Conservation (phyloP, 768 basidiomycete species). For the Amanita inopinata region DNA sequence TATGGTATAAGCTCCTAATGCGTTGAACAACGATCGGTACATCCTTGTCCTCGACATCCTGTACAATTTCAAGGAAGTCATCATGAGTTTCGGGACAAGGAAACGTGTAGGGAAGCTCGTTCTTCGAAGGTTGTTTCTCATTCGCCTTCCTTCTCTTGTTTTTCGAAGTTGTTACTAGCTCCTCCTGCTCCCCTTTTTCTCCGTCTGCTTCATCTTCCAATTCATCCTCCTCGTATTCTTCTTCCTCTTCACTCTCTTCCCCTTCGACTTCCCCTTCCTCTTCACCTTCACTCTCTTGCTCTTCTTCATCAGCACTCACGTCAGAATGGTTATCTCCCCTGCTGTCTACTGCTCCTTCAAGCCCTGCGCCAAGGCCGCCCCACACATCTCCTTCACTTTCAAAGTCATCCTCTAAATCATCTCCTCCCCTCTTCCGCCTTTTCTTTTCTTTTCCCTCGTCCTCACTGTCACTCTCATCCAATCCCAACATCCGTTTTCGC, state of each 20-base stretch:
- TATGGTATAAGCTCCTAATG: constrained; percentile 84
- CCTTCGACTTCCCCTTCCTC: constrained; percentile 26
- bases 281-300: constrained; percentile 25
- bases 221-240: constrained; percentile 22
- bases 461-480: constrained; percentile 58
- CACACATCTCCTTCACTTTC: constrained; percentile 33
- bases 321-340: too few species aligned
- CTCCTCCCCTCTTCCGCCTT: constrained; percentile 60
- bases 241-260: constrained; percentile 34
- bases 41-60: constrained; percentile 60
- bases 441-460: constrained; percentile 35
- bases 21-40: constrained; percentile 78
- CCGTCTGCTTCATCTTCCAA: constrained; percentile 26
- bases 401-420: constrained; percentile 91
- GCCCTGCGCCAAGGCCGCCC: constrained; percentile 31
- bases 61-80: constrained; percentile 80
- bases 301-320: constrained; percentile 25
- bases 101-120: constrained; percentile 88
- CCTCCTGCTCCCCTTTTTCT: constrained; percentile 36
- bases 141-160: constrained; percentile 22
- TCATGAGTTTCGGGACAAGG: constrained; percentile 80
- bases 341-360: constrained; percentile 26
- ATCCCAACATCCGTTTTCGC: constrained; percentile 76
- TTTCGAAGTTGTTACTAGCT: constrained; percentile 25
- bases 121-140: constrained; percentile 21